A percentile compares a stretch with the other conserved stretches of the same genome.
Conservation (phyloP, 2,329 filamentous ascomycete species). For the Acrodontium crateriforme region DNA sequence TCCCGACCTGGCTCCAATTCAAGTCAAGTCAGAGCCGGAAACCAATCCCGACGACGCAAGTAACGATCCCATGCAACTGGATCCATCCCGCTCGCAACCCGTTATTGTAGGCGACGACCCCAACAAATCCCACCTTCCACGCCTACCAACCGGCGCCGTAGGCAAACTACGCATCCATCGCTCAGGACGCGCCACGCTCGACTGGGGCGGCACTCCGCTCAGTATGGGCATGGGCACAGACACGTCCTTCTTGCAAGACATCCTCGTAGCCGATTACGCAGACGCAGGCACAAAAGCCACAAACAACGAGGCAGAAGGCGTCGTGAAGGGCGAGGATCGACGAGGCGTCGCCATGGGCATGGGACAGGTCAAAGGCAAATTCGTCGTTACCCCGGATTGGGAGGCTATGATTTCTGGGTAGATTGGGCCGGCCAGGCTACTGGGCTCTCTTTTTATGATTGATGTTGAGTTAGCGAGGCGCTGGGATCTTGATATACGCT, state of each 20-base stretch:
- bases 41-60: slow-evolving; percentile 5
- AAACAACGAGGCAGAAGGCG: slow-evolving; percentile 6
- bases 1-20: slow-evolving; percentile 37
- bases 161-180: slow-evolving; percentile 49
- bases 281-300: slow-evolving; percentile 17
- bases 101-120: slow-evolving; percentile 10
- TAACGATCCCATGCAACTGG: slow-evolving; percentile 12
- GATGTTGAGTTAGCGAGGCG: no score
- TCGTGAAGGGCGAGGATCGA: slow-evolving; percentile 11
- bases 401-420: no score
- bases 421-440: no score
- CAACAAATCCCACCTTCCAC: slow-evolving; percentile 24
- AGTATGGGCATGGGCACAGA: slow-evolving; percentile 43
- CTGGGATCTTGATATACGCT: no score
- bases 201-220: slow-evolving; percentile 49
- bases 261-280: slow-evolving; percentile 29
- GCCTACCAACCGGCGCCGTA: slow-evolving; percentile 39
- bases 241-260: slow-evolving; percentile 47
- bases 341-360: slow-evolving; percentile 39
- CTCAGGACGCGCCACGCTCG: slow-evolving; percentile 46
- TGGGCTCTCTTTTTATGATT: no score
- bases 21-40: slow-evolving; percentile 17
- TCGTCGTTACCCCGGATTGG: slow-evolving; percentile 50
- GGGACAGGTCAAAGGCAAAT: slow-evolving; percentile 50
- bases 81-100: slow-evolving; percentile 6